These are phyloP conservation scores for Coix lacrymajobi DNA, from an alignment of 176 grass and related monocot species.

Conservation along the genomic window DNA sequence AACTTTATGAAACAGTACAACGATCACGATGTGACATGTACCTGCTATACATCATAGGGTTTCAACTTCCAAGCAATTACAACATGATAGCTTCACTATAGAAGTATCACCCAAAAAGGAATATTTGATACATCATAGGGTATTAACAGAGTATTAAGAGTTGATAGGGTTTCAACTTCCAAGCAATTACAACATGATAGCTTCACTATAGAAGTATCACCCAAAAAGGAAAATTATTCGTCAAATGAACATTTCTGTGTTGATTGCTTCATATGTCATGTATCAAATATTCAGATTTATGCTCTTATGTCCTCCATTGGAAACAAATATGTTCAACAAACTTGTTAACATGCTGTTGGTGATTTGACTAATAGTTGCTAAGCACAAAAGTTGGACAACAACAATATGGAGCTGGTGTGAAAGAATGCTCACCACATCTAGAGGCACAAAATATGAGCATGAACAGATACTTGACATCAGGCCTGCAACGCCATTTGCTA, in stretches of 20 bases:
- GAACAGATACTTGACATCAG: constrained; percentile 75
- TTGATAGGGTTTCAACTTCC: not conserved
- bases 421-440: constrained; percentile 78
- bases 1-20: not conserved
- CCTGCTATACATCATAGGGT: not conserved
- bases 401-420: not conserved
- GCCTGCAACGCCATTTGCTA: constrained; percentile 73
- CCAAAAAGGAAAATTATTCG: not conserved
- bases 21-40: not conserved
- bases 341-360: not conserved
- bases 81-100: not conserved
- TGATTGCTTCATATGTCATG: not conserved
- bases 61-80: not conserved
- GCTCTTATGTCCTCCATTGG: not conserved
- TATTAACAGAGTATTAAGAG: not conserved
- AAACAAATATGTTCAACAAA: not conserved
- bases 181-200: not conserved
- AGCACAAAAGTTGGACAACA: not conserved
- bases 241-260: not conserved
- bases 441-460: constrained; percentile 80
- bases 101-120: not conserved
- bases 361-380: not conserved
- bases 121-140: too few relatives aligned
- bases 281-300: not conserved
- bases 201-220: not conserved